phyloP scores from a whole-genome alignment of 805 yeast species.

The Ogataea corticis region DNA sequence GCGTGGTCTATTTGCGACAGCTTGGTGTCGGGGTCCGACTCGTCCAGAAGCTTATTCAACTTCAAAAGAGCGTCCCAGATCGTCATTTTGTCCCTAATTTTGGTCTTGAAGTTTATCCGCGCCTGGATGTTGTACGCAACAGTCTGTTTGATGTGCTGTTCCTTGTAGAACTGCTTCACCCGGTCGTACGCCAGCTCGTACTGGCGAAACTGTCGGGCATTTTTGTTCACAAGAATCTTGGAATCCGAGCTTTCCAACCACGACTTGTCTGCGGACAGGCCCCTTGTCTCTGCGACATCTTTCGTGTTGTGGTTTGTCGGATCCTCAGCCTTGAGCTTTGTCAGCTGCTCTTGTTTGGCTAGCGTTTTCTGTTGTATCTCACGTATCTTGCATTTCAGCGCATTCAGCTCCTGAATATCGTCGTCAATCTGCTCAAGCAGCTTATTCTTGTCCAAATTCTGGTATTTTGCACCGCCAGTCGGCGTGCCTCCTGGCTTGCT shows the following conservation, averaged over 20 bases:
- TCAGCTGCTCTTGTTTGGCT: constrained; percentile 13
- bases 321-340: constrained; percentile 6
- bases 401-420: constrained; percentile 43
- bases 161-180: constrained; percentile 64
- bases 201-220: constrained; percentile 51
- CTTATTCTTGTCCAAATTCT: constrained; percentile 34
- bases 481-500: constrained; percentile 1
- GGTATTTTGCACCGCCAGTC: constrained; percentile 17
- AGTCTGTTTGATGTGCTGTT: constrained; percentile 69
- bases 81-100: constrained; percentile 63
- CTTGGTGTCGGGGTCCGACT: constrained; percentile 75
- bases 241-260: constrained; percentile 28
- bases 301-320: not conserved
- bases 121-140: constrained; percentile 74
- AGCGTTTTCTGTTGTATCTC: constrained; percentile 20
- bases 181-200: constrained; percentile 69
- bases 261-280: not conserved
- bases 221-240: constrained; percentile 22
- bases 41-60: constrained; percentile 63
- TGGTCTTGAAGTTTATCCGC: constrained; percentile 67
- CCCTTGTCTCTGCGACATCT: constrained; percentile 4
- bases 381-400: constrained; percentile 33
- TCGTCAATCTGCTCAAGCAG: constrained; percentile 43
- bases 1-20: constrained; percentile 76
- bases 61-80: constrained; percentile 71